Conservation (phyloP, 2,329 filamentous ascomycete species). For the Shiraia bambusicola region DNA sequence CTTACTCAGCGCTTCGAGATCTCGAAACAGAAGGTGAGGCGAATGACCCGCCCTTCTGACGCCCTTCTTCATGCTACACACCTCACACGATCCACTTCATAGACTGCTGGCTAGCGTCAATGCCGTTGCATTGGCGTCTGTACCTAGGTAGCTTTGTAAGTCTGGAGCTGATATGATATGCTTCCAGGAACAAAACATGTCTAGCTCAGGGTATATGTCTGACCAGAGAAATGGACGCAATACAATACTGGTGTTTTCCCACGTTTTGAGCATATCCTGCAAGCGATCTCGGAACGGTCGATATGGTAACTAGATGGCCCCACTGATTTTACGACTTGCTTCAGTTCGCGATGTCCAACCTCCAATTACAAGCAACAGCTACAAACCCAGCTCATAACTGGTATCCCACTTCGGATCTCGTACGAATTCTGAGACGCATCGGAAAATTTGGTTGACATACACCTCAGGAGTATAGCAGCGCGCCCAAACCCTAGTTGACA, state of each 20-base stretch:
- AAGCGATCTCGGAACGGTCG: neutral
- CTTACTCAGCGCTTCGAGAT: no score
- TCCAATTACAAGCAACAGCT: conserved; percentile 18
- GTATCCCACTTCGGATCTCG: conserved; percentile 1
- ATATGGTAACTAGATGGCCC: neutral
- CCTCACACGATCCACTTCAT: no score
- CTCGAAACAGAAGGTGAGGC: no score
- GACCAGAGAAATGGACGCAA: conserved; percentile 18
- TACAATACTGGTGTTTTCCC: conserved; percentile 3
- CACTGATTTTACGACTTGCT: conserved; percentile 2
- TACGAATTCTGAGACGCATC: conserved; percentile 5
- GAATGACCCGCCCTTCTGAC: no score
- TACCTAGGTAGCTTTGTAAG: no score
- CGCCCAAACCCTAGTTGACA: conserved; percentile 21
- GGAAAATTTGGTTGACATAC: conserved; percentile 13
- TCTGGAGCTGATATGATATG: conserved; percentile 4
- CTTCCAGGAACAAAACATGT: conserved; percentile 12
- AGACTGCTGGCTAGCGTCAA: no score
- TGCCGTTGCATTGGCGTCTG: no score
- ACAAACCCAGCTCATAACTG: conserved; percentile 6
- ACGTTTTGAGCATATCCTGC: conserved; percentile 5
- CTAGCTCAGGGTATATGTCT: conserved; percentile 12
- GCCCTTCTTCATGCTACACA: no score
- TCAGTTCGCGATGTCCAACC: conserved; percentile 8
- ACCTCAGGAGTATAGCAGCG: conserved; percentile 19